phyloP scores from a whole-genome alignment of 306 rosid species.

The Castanea crenata region DNA sequence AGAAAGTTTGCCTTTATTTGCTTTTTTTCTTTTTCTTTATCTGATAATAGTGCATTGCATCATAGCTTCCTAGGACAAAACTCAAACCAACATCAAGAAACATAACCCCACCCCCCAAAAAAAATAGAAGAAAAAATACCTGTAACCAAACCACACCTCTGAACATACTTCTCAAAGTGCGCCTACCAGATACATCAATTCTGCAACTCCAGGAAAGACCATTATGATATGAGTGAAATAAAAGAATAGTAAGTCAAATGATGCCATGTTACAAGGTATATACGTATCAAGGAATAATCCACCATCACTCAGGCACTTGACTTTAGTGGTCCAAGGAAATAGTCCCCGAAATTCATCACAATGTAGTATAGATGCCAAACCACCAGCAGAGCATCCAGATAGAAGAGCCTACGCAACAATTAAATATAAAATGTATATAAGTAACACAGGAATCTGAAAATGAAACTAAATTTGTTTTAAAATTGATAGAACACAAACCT shows the following conservation, averaged over 20 bases:
- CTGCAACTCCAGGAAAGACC: conserved; percentile 42
- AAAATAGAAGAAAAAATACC: conserved; percentile 37
- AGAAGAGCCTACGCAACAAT: conserved; percentile 60
- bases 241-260: conserved; percentile 20
- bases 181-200: conserved; percentile 79
- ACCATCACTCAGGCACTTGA: conserved; percentile 86
- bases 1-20: too few species aligned
- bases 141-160: conserved; percentile 75
- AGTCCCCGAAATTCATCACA: conserved; percentile 73
- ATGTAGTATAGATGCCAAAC: conserved; percentile 82
- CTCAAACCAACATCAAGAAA: neutral
- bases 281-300: conserved; percentile 86
- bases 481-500: conserved; percentile 38
- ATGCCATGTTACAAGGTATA: conserved; percentile 22
- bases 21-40: too few species aligned
- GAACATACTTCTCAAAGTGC: conserved; percentile 66
- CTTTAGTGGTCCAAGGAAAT: conserved; percentile 59
- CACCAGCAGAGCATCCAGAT: conserved; percentile 96
- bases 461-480: neutral
- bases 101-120: too few species aligned
- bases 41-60: too few species aligned
- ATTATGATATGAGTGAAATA: conserved; percentile 9
- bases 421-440: neutral
- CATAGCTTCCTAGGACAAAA: neutral
- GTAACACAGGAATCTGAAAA: neutral